These are phyloP conservation scores for Arthrobotrys entomopaga DNA, from an alignment of 2,329 filamentous ascomycete species.

Conservation along the genomic window DNA sequence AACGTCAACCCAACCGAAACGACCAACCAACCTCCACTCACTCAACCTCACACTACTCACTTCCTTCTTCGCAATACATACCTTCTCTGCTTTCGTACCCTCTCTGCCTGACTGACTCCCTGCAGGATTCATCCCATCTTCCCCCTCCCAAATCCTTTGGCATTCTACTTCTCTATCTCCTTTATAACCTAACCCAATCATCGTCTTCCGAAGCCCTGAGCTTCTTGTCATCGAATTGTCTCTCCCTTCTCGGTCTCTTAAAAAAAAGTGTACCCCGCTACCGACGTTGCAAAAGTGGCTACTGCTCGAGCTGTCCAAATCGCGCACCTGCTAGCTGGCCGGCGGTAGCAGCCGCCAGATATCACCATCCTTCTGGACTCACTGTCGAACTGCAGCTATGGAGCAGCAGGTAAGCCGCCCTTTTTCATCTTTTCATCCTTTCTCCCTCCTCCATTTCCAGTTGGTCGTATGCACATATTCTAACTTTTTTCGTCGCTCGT, in stretches of 20 bases:
- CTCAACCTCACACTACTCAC: not conserved
- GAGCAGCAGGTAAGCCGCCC: constrained; percentile 37
- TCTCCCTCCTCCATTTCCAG: not conserved
- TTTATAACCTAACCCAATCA: constrained; percentile 13
- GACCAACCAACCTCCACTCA: constrained; percentile 15
- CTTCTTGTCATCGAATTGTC: constrained; percentile 6
- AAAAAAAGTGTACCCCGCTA: constrained; percentile 23
- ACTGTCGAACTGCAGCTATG: constrained; percentile 40
- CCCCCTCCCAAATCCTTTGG: not conserved
- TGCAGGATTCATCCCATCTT: constrained; percentile 28
- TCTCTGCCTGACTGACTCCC: not conserved
- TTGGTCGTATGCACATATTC: not conserved
- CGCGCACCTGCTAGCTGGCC: constrained; percentile 50
- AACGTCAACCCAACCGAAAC: too few relatives aligned
- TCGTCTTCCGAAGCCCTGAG: not conserved
- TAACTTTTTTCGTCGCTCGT: not conserved
- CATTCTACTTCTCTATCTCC: not conserved
- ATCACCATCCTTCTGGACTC: constrained; percentile 26
- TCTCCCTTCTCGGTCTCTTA: not conserved
- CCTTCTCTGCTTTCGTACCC: not conserved
- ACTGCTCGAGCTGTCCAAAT: constrained; percentile 48
- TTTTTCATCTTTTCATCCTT: not conserved
- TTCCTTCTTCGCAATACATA: not conserved
- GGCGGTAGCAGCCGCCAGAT: constrained; percentile 53
- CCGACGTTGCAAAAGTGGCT: constrained; percentile 51